Evolutionary conservation across 176 grass and related monocot species (phyloP).

Genomic region (Otatea glauca): DNA sequence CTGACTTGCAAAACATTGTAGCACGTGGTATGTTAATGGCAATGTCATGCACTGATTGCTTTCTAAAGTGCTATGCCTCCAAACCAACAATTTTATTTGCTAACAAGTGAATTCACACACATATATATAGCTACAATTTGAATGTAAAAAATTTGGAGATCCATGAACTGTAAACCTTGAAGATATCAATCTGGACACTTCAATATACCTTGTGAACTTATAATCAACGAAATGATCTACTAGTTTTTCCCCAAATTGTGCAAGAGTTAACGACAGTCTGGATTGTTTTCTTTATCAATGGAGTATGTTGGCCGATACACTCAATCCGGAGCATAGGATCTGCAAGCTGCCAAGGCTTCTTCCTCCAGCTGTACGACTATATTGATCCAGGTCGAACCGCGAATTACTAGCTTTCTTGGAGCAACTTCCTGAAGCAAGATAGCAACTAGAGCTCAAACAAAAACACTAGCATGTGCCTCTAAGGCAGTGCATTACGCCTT

Average conservation of each 20-base stretch:
- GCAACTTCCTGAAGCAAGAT: conserved; percentile 42
- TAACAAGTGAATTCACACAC: neutral
- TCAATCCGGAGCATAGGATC: neutral
- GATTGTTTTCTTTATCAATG: conserved; percentile 11
- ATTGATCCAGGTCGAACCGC: conserved; percentile 15
- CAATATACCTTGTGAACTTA: neutral
- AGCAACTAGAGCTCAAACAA: conserved; percentile 5
- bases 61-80: neutral
- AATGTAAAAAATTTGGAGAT: neutral
- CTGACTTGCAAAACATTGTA: conserved; percentile 22
- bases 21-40: neutral
- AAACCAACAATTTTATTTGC: conserved; percentile 11
- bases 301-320: neutral
- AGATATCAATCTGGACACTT: neutral
- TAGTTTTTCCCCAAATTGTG: neutral
- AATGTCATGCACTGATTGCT: neutral
- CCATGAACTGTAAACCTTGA: neutral
- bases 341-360: neutral
- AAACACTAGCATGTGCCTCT: conserved; percentile 18
- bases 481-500: neutral
- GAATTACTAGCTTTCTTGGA: neutral
- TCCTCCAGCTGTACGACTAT: conserved; percentile 7
- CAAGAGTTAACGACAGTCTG: neutral
- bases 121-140: neutral
- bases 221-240: neutral